Percentiles rank a stretch among this genome's conserved stretches.
Conservation (phyloP, 805 yeast genomes). For the Wickerhamomyces mucosus region DNA sequence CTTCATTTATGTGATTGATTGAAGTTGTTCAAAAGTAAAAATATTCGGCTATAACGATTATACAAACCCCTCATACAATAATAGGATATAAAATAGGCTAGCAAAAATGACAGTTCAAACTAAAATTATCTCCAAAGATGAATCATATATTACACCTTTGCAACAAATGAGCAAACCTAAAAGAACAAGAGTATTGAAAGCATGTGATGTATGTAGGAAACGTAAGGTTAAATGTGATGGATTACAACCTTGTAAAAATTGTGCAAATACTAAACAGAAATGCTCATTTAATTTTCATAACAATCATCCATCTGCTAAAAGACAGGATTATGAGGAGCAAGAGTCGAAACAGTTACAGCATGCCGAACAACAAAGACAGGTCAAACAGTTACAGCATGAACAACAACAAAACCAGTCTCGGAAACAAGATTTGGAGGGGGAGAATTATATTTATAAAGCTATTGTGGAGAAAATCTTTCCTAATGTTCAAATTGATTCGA, state of each 20-base stretch:
- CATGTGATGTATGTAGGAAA: constrained; percentile 65
- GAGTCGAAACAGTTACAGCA: neutral
- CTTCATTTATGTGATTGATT: no score
- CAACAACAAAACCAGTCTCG: constrained; percentile 10
- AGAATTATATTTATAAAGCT: constrained; percentile 2
- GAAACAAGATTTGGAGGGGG: no score
- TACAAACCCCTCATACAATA: no score
- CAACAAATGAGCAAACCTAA: constrained; percentile 23
- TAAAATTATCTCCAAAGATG: constrained; percentile 18
- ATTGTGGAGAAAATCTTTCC: constrained; percentile 10
- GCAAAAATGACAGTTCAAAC: no score
- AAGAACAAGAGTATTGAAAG: constrained; percentile 57
- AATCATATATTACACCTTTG: constrained; percentile 15
- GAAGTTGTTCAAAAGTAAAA: no score
- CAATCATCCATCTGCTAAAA: constrained; percentile 13
- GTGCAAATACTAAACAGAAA: constrained; percentile 78
- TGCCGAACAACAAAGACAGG: constrained; percentile 1
- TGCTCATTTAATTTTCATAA: constrained; percentile 70
- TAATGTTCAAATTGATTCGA: neutral
- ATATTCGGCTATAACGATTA: no score
- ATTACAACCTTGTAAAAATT: constrained; percentile 75
- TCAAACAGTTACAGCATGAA: neutral
- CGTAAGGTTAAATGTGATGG: constrained; percentile 82
- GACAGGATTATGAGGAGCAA: constrained; percentile 9
- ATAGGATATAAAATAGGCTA: no score